Base-by-base conservation (phyloP, 805 yeast species). In the Pichia ethanolica region DNA sequence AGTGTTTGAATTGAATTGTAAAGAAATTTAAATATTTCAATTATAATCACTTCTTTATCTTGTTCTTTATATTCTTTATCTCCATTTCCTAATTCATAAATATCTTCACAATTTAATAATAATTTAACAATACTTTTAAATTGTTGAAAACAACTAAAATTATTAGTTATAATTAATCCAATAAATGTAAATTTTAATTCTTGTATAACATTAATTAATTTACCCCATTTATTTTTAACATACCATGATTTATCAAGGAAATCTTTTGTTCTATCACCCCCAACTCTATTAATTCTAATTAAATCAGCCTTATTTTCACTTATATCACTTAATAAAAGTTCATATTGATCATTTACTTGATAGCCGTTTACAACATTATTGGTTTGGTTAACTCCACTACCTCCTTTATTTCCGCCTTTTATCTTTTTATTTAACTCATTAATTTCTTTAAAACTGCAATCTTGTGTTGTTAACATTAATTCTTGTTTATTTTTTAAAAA, bases 201-300 rank as follows among this genome's bases (percentile, higher is more conserved):
- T 28, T 6, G 30, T 9, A 39, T 28, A 7, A 28, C 42, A 7
- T 9, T 11, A 28, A 2, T 12, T 7, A 28, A 26, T 13, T 25
- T 11, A 12, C 30, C 42, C 61, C 72, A 11, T 53, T 50, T 46
- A 5, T 68, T 54, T 20, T 64, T 56, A 12, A 83, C 57, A 56
- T 77, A 79, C 82, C 86, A 79, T 1, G 85, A 70, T 55, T 80
- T 78, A 60, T 86, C 91, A 14, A 78, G 52, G 13, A 74, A 75
- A 51, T 78, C 79, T 7, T 70, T 66, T 2, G 41, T 45, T n/a
- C 48, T 35, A 13, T 65, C 59, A 5, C 70, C 64, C 12, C 68
- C 65, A 0, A 67, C 66, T 12, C 72, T 61, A 41, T 35, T 33
- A 5, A 37, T 25, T 20, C 53, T 36, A 11, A 50, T 35, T 0